These are phyloP conservation scores for Vaccinium corymbosum DNA, from an alignment of 148 eudicot genomes.

Conservation along the genomic window DNA sequence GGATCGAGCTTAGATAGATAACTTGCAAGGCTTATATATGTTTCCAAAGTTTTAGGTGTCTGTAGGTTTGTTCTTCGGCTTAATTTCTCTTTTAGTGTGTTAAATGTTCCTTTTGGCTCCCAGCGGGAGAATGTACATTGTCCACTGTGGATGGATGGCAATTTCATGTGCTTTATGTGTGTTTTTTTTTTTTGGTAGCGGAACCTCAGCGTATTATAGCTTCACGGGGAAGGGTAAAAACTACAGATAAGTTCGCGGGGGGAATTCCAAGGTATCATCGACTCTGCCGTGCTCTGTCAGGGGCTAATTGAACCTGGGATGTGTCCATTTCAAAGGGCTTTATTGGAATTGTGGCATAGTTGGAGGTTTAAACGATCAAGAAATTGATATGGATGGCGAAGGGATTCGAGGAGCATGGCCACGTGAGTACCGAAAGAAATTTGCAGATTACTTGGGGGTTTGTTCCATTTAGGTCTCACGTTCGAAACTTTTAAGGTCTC, in stretches of 20 bases:
- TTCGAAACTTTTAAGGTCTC: no score
- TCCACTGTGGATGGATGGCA: background rate
- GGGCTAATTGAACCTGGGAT: no score
- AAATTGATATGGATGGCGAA: no score
- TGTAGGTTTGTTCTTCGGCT: background rate
- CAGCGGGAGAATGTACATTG: background rate
- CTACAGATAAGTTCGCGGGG: background rate
- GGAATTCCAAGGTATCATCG: background rate
- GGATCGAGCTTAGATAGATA: constrained; percentile 12
- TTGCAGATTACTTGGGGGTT: no score
- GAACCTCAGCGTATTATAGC: background rate
- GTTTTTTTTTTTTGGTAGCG: background rate
- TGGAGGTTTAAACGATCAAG: no score
- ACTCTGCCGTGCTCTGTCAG: background rate
- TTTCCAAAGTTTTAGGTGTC: background rate
- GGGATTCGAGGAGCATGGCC: no score
- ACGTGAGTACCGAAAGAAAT: no score
- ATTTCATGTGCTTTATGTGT: background rate
- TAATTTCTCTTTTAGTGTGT: background rate
- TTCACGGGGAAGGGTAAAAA: background rate
- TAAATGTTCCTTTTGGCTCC: constrained; percentile 9
- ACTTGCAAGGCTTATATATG: background rate
- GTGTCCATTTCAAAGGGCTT: no score
- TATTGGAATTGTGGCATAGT: no score
- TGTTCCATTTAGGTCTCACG: no score